Base-by-base conservation (phyloP, 1,139 yeast species). In the Fermentozyma sake region DNA sequence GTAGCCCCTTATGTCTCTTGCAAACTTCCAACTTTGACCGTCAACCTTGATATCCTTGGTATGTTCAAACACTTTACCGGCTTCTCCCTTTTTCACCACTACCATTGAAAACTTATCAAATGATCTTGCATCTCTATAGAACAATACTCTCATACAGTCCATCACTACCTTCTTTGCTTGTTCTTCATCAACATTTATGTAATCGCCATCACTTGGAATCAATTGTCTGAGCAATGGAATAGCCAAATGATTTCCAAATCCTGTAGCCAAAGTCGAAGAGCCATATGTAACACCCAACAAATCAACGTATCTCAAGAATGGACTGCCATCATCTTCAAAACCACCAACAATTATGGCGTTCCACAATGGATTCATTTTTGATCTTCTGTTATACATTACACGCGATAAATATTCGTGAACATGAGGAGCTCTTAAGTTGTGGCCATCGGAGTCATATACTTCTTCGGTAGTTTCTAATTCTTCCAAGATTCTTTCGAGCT, bases 341-440 rank as follows among this genome's bases (percentile, higher is more conserved):
- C 97, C 99, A 7, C 89, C 96, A 28, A 91, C 96, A 33, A 93
- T 68, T 21, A 85, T 65, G 1, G 97, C 84, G 58, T 91, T 93
- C 98, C 98, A 93, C 39, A 87, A 70, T 14, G 99, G 99, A 54
- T 93, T 76, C 91, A 93, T 79, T 58, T 89, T 86, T 29, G 84
- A 73, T 58, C 99, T 77, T 58, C 97, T 78, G 44, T 75, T 69
- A 61, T 93, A 93, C 69, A 89, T 69, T 24, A 89, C 81, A 38
- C 83, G 76, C 25, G 93, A 77, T 42, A 93, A 67, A 54, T 87
- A 91, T 52, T 85, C 93, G 55, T 85, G 94, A 23, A 93, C 79
- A 48, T 87, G 85, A 17, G 87, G 78, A 7, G 97, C 95, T 41
- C 81, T 73, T 50, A 89, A 68, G 24, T 73, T 60, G 52, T 80